phyloP scores from a whole-genome alignment of 805 yeast species.

The Candida endomychidarum region DNA sequence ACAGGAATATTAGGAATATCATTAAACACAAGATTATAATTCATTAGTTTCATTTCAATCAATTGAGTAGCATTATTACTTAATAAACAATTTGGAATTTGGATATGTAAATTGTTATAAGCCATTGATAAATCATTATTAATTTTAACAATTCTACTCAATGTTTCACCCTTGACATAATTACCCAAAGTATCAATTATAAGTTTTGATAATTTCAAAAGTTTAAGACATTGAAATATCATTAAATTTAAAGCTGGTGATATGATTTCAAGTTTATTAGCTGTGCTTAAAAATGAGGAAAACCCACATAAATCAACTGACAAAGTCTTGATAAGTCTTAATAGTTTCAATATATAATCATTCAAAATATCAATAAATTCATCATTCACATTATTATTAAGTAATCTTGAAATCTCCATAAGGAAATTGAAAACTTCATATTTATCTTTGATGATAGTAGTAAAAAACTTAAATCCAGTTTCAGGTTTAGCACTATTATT shows the following conservation, averaged over 20 bases:
- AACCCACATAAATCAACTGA: conserved; percentile 27
- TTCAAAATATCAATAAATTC: conserved; percentile 22
- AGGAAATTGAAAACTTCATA: conserved; percentile 36
- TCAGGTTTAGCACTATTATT: conserved; percentile 9
- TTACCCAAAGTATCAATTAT: conserved; percentile 27
- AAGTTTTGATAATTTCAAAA: conserved; percentile 36
- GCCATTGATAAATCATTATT: conserved; percentile 37
- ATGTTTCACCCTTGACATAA: conserved; percentile 24
- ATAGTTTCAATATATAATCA: conserved; percentile 42
- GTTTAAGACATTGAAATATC: conserved; percentile 31
- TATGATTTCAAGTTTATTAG: conserved; percentile 10
- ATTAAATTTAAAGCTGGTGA: conserved; percentile 35
- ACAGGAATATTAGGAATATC: conserved; percentile 8
- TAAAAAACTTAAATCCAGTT: conserved; percentile 18
- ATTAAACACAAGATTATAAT: conserved; percentile 28
- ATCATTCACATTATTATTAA: conserved; percentile 16
- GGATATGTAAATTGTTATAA: conserved; percentile 25
- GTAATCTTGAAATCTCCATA: conserved; percentile 25
- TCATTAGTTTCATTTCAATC: conserved; percentile 25
- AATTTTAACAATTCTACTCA: conserved; percentile 31
- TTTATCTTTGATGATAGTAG: conserved; percentile 31
- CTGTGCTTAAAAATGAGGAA: conserved; percentile 28
- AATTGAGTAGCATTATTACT: conserved; percentile 24
- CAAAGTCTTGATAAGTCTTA: conserved; percentile 37
- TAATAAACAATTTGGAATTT: conserved; percentile 15